phyloP scores from a whole-genome alignment of 1,139 yeast genomes.

The Geotrichum histeridarum region DNA sequence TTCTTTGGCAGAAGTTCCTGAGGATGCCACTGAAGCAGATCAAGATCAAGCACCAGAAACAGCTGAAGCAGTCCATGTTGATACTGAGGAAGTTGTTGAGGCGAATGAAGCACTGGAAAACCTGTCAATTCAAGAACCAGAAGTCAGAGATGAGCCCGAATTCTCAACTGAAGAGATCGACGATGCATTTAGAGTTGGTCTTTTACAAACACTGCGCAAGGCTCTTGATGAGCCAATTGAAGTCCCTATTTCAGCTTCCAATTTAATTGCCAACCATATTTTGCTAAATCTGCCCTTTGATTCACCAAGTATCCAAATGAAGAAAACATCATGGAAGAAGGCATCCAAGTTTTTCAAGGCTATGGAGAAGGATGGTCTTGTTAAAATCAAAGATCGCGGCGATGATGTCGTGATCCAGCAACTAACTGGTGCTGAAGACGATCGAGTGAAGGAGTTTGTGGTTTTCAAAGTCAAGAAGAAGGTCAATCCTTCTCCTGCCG shows the following conservation, averaged over 20 bases:
- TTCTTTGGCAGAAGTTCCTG: conserved; percentile 16
- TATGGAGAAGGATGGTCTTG: conserved; percentile 68
- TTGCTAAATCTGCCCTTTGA: conserved; percentile 62
- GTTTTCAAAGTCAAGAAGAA: conserved; percentile 51
- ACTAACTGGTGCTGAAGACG: conserved; percentile 47
- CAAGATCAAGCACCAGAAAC: conserved; percentile 11
- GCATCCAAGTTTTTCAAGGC: conserved; percentile 77
- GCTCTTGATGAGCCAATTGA: conserved; percentile 58
- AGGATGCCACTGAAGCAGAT: conserved; percentile 12
- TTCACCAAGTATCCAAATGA: conserved; percentile 56
- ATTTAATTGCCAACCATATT: conserved; percentile 65
- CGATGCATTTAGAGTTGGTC: conserved; percentile 61
- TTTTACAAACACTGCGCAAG: conserved; percentile 61
- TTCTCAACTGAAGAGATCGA: conserved; percentile 71
- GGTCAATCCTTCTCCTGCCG: conserved; percentile 11
- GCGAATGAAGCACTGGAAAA: conserved; percentile 15
- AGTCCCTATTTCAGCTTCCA: conserved; percentile 52
- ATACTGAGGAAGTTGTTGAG: conserved; percentile 2
- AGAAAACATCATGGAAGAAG: conserved; percentile 85
- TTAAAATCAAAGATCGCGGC: conserved; percentile 67
- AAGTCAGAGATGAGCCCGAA: conserved; percentile 32
- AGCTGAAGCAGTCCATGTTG: conserved; percentile 8
- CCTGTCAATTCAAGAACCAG: conserved; percentile 25
- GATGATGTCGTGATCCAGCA: conserved; percentile 63
- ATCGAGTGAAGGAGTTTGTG: conserved; percentile 53